Evolutionary conservation across 345 rosid genomes (phyloP).

Genomic region (Sonneratia caseolaris): DNA sequence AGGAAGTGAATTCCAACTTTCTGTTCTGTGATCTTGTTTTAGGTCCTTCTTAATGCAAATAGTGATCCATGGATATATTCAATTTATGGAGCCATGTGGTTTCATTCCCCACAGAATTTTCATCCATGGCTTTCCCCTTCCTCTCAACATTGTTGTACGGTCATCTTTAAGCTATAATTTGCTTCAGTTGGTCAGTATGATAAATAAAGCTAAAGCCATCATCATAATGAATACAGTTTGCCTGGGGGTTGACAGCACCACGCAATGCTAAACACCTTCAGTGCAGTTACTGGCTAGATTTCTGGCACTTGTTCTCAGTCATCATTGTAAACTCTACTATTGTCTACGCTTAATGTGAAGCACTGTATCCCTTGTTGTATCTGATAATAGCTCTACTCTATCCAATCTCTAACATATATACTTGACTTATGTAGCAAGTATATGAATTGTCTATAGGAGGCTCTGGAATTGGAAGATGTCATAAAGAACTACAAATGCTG

Average conservation of each 20-base stretch:
- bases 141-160: not conserved
- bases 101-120: not conserved
- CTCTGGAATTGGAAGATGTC: conserved; percentile 88
- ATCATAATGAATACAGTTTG: not conserved
- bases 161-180: not conserved
- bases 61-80: not conserved
- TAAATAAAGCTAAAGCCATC: not conserved
- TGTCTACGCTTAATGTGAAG: not conserved
- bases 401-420: not conserved
- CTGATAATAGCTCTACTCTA: not conserved
- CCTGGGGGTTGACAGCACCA: not conserved
- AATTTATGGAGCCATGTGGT: too few species aligned
- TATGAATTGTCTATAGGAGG: conserved; percentile 68
- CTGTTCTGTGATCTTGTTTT: not conserved
- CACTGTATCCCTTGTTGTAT: not conserved
- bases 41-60: not conserved
- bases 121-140: not conserved
- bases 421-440: conserved; percentile 54
- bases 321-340: not conserved
- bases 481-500: conserved; percentile 78
- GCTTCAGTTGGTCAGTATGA: not conserved
- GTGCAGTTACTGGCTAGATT: not conserved
- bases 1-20: conserved; percentile 36
- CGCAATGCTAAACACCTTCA: not conserved
- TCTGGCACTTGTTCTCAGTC: not conserved